phyloP scores from a whole-genome alignment of 352 stramenopile genomes.

The Pythium vanterpoolii region DNA sequence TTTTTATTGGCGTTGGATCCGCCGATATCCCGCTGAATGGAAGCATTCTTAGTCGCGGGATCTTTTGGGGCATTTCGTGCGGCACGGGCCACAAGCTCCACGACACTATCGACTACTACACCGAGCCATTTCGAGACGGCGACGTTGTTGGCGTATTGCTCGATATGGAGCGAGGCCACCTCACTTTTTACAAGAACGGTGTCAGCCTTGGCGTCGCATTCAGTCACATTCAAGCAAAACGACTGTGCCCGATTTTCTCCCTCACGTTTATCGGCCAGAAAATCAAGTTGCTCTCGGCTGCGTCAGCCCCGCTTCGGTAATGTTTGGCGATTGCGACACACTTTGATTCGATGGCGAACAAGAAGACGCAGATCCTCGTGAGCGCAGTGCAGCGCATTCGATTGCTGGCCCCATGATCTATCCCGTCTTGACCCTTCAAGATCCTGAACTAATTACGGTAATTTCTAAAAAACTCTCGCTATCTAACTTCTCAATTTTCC shows the following conservation, averaged over 20 bases:
- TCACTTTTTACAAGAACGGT: slow-evolving; percentile 83
- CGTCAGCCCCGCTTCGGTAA: slow-evolving; percentile 44
- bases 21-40: slow-evolving; percentile 52
- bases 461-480: background rate
- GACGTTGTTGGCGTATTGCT: slow-evolving; percentile 72
- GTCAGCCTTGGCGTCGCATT: slow-evolving; percentile 73
- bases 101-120: slow-evolving; percentile 71
- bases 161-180: slow-evolving; percentile 67
- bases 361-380: too few relatives aligned
- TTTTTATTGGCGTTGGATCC: slow-evolving; percentile 67
- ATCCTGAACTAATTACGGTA: slow-evolving; percentile 7
- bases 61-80: slow-evolving; percentile 76
- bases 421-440: background rate
- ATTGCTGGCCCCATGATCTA: background rate
- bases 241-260: slow-evolving; percentile 64
- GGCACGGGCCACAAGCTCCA: slow-evolving; percentile 78
- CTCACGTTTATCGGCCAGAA: slow-evolving; percentile 67
- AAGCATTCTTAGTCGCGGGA: slow-evolving; percentile 50
- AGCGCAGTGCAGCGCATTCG: too few relatives aligned
- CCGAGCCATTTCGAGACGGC: slow-evolving; percentile 64
- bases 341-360: too few relatives aligned
- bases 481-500: slow-evolving; percentile 2
- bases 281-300: slow-evolving; percentile 55
- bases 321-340: background rate
- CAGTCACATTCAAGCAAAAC: slow-evolving; percentile 51